Conservation (phyloP, 192 early-diverging fungal species). For the Coemansia sp. region DNA sequence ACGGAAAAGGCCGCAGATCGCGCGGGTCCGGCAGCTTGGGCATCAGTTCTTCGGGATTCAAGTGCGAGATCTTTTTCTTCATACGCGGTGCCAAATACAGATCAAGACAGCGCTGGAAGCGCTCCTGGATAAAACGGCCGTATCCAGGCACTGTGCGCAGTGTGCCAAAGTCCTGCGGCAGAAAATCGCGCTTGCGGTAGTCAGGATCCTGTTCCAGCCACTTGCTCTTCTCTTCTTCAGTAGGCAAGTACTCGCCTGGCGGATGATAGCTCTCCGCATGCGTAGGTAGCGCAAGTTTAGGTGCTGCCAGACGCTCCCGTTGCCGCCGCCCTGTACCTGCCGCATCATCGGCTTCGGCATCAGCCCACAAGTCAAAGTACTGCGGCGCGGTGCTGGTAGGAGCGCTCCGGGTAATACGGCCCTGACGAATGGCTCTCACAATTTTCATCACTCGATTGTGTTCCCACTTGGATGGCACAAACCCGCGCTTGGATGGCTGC, state of each 20-base stretch:
- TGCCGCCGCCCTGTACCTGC: slow-evolving; percentile 10
- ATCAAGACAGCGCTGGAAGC: slow-evolving; percentile 96
- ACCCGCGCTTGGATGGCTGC: slow-evolving; percentile 94
- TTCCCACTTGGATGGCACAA: slow-evolving; percentile 94
- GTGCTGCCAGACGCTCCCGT: slow-evolving; percentile 81
- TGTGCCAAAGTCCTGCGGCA: slow-evolving; percentile 62
- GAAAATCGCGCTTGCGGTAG: slow-evolving; percentile 63
- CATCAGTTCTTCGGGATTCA: slow-evolving; percentile 89
- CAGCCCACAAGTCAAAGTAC: slow-evolving; percentile 90
- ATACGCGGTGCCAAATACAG: slow-evolving; percentile 94
- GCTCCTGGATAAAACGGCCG: slow-evolving; percentile 86
- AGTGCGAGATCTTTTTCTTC: slow-evolving; percentile 78
- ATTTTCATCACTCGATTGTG: slow-evolving; percentile 96
- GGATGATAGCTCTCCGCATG: slow-evolving; percentile 98
- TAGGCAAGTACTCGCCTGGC: slow-evolving; percentile 88
- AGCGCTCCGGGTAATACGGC: slow-evolving; percentile 70
- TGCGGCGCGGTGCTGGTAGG: slow-evolving; percentile 58
- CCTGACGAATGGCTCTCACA: slow-evolving; percentile 90
- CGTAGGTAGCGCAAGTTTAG: slow-evolving; percentile 82
- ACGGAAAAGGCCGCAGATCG: slow-evolving; percentile 94
- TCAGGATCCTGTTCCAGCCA: slow-evolving; percentile 82
- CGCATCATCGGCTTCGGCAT: slow-evolving; percentile 61
- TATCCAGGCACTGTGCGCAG: slow-evolving; percentile 89
- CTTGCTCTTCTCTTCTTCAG: slow-evolving; percentile 72
- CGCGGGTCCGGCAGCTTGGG: slow-evolving; percentile 94